Evolutionary conservation across 345 rosid genomes (phyloP).

Genomic region (Populus davidiana): DNA sequence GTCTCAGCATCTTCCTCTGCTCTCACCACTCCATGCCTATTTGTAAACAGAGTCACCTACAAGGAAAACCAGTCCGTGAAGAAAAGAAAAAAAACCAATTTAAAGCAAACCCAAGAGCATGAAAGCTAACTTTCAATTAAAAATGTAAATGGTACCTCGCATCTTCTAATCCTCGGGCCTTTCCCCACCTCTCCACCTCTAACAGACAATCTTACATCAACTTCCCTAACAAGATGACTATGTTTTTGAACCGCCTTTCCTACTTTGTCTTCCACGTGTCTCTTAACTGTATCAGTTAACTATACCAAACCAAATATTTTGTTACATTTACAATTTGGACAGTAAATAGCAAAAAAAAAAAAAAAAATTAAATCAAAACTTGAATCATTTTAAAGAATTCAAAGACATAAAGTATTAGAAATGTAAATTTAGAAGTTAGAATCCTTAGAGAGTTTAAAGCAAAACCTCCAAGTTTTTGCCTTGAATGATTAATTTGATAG

Average conservation of each 20-base stretch:
- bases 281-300: constrained; percentile 71
- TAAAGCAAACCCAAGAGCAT: background rate
- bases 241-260: constrained; percentile 90
- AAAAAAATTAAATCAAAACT: no score
- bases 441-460: background rate
- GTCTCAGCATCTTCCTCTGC: constrained; percentile 94
- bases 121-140: background rate
- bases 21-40: constrained; percentile 89
- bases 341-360: background rate
- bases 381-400: no score
- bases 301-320: constrained; percentile 22
- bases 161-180: constrained; percentile 83
- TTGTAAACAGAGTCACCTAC: constrained; percentile 82
- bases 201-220: constrained; percentile 82
- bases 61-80: background rate
- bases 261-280: constrained; percentile 78
- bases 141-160: constrained; percentile 51
- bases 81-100: background rate
- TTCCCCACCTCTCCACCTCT: constrained; percentile 91
- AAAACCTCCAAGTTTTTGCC: constrained; percentile 80
- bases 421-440: background rate
- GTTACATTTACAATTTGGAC: background rate
- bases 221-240: constrained; percentile 80
- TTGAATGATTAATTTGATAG: constrained; percentile 75
- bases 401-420: background rate